These are phyloP conservation scores for Scopulariopsis brevicaulis DNA, from an alignment of 2,329 filamentous ascomycete species.

Conservation along the genomic window DNA sequence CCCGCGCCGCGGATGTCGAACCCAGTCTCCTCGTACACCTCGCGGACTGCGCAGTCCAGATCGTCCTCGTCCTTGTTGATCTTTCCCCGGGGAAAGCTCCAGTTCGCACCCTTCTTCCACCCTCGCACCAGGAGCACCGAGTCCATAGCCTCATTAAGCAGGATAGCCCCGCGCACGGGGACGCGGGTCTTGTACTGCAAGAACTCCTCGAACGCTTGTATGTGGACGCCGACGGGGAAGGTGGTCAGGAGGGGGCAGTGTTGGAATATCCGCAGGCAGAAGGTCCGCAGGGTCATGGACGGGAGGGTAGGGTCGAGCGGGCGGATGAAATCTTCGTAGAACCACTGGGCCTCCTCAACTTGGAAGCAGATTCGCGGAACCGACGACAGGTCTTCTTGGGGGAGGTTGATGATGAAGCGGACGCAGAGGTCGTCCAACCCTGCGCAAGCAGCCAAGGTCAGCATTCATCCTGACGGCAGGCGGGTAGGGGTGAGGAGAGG, in stretches of 20 bases:
- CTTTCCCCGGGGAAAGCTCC: conserved; percentile 95
- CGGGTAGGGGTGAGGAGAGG: conserved; percentile 1
- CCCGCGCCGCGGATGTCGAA: conserved; percentile 70
- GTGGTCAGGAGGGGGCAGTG: conserved; percentile 82
- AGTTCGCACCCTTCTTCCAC: conserved; percentile 93
- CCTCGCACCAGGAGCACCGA: conserved; percentile 88
- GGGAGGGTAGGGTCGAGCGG: conserved; percentile 77
- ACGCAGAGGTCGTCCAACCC: conserved; percentile 97
- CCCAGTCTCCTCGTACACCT: conserved; percentile 94
- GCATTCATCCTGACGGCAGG: neutral
- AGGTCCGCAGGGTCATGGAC: conserved; percentile 72
- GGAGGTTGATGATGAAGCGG: conserved; percentile 95
- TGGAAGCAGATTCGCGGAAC: conserved; percentile 96
- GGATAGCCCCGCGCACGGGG: conserved; percentile 85
- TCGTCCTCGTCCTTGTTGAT: conserved; percentile 97
- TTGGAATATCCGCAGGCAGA: conserved; percentile 84
- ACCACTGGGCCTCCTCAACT: conserved; percentile 99
- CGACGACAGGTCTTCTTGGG: conserved; percentile 77
- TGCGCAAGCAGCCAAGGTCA: conserved; percentile 19
- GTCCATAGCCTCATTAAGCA: conserved; percentile 92
- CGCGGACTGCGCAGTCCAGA: conserved; percentile 82
- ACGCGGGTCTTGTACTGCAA: conserved; percentile 89
- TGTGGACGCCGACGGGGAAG: conserved; percentile 68
- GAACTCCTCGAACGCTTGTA: conserved; percentile 82
- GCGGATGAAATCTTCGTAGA: conserved; percentile 98